Base-by-base conservation (phyloP, 331 rosid species). In the Stylosanthes scabra region DNA sequence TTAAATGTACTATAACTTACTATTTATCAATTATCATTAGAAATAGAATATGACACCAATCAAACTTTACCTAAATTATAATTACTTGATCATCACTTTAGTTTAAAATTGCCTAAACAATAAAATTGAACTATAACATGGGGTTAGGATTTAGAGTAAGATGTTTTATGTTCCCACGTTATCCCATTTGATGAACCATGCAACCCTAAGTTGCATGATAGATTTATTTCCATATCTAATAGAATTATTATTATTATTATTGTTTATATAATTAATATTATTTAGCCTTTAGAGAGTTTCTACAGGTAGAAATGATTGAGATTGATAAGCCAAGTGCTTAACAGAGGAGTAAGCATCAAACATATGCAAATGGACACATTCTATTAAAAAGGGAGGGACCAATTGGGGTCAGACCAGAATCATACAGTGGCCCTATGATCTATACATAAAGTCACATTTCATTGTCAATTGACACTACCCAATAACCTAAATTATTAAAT, bases 401-500 rank as follows among this genome's bases (percentile, higher is more conserved):
- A 78, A 64, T 71, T 64, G 74, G 44, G 60, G 67, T 76, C 71
- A 76, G 69, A 78, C 75, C 79, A 83, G 72, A 72, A 78, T 83
- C 83, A 80, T 65, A 46, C 10, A 74, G 75, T 77, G 86, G 86
- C 80, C 85, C 80, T 77, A 84, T 81, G 73, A 82, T 79, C 20
- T 77, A 61, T 65, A 46, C 72, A 61, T 70, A 76, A 65, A 65
- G 80, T 81, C 74, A 66, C 73, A 70, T 65, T 81, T 80, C 78
- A 62, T 75, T 66, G 61, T 80, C 81, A 76, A 63, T 59, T 13
- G 13, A 60, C 78, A 64, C 67, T 8, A 47, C 56, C 9, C 44
- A 16, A 51, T 52, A 52, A 52, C 58, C 39, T 52, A n/a, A 52
- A 52, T n/a, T 7, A 14, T n/a, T 52, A 15, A n/a, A 52, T 7